phyloP scores from a whole-genome alignment of 345 rosid genomes.

The Erodium maritimum region DNA sequence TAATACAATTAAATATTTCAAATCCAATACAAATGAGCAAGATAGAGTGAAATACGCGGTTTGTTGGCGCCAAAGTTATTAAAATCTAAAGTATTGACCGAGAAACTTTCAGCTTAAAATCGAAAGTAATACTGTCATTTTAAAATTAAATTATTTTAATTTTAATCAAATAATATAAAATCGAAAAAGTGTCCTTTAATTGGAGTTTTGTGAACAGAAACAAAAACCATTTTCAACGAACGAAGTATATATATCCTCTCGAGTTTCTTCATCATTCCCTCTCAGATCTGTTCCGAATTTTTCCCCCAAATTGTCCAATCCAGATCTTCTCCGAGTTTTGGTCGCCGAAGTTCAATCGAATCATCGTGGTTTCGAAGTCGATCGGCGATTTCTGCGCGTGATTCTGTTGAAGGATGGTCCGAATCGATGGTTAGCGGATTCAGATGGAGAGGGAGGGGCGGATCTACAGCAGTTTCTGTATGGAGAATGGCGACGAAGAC shows the following conservation, averaged over 20 bases:
- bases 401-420: neutral
- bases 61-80: too few species aligned
- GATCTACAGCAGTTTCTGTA: slow-evolving; percentile 9
- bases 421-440: slow-evolving; percentile 4
- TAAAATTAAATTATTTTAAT: too few species aligned
- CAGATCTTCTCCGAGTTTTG: neutral
- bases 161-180: neutral
- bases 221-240: neutral
- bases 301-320: neutral
- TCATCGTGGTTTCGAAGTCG: neutral
- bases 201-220: neutral
- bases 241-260: too few species aligned
- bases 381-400: neutral
- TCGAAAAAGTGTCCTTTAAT: neutral
- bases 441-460: slow-evolving; percentile 34
- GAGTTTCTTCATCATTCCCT: too few species aligned
- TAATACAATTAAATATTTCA: too few species aligned
- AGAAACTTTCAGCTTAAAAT: too few species aligned
- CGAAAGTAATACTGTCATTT: too few species aligned
- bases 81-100: too few species aligned
- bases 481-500: slow-evolving; percentile 4
- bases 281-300: too few species aligned
- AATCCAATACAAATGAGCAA: too few species aligned
- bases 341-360: neutral
- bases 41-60: too few species aligned